A percentile compares a stretch with the other conserved stretches of the same genome.
These are phyloP conservation scores for Takashimella tepidaria DNA, from an alignment of 1,284 basidiomycete species.

Conservation along the genomic window DNA sequence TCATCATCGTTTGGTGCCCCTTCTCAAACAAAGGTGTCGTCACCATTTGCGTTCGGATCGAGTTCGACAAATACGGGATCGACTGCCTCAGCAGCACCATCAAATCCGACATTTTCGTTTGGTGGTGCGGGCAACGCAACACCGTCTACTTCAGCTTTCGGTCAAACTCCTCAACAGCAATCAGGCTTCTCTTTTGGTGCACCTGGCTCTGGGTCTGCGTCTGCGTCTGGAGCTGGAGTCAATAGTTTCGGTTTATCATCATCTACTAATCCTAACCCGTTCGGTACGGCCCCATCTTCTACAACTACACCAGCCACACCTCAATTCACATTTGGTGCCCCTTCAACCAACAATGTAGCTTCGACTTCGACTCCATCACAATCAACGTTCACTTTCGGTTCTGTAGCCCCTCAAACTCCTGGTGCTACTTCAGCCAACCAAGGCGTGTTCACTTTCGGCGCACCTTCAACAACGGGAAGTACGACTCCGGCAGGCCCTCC, in stretches of 20 bases:
- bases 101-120: slow-evolving; percentile 12
- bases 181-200: background rate
- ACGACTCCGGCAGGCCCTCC: slow-evolving; percentile 1
- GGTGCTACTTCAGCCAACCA: background rate
- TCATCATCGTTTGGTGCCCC: background rate
- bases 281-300: background rate
- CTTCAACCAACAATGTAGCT: slow-evolving; percentile 1
- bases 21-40: background rate
- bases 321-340: slow-evolving; percentile 18
- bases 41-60: background rate
- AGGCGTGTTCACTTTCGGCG: slow-evolving; percentile 14
- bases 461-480: background rate
- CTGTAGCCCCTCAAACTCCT: slow-evolving; percentile 1
- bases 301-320: slow-evolving; percentile 5
- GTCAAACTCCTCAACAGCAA: background rate
- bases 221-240: slow-evolving; percentile 4
- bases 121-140: slow-evolving; percentile 1
- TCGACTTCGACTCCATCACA: background rate
- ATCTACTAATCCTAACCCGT: slow-evolving; percentile 3
- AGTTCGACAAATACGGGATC: background rate
- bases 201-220: slow-evolving; percentile 1
- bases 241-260: slow-evolving; percentile 19
- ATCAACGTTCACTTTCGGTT: slow-evolving; percentile 16
- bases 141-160: background rate
- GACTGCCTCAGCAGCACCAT: slow-evolving; percentile 4